Evolutionary conservation across 371 early-diverging fungal genomes (phyloP).

Genomic region (Pancytospora philotis): DNA sequence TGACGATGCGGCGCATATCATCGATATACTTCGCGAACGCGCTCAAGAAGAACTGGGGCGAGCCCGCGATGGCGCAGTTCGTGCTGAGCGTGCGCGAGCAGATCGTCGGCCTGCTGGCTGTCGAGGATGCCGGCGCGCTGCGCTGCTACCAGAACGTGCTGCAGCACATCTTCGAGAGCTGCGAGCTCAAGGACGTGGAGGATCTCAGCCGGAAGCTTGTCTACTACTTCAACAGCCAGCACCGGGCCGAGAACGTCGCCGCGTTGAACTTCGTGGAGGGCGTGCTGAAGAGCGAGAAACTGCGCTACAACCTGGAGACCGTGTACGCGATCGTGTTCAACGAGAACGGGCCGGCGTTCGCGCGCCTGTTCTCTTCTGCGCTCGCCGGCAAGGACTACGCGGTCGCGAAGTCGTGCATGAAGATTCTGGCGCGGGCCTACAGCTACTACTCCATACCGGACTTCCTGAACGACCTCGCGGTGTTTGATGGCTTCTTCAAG

Average conservation of each 20-base stretch:
- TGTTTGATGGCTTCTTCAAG: conserved; percentile 37
- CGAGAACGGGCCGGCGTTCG: conserved; percentile 30
- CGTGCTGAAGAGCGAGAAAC: conserved; percentile 34
- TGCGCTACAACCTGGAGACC: conserved; percentile 44
- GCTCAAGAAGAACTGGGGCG: conserved; percentile 29
- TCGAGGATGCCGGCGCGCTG: conserved; percentile 15
- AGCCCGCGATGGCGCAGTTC: conserved; percentile 3
- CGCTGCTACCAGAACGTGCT: conserved; percentile 33
- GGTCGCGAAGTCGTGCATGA: conserved; percentile 39
- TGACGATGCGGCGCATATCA: conserved; percentile 23
- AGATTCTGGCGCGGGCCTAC: conserved; percentile 46
- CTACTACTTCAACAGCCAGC: conserved; percentile 1
- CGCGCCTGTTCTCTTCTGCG: conserved; percentile 19
- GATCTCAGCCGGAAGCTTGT: conserved; percentile 11
- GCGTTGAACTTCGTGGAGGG: conserved; percentile 17
- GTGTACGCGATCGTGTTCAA: conserved; percentile 35
- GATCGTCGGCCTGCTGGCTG: conserved; percentile 21
- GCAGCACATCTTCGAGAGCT: conserved; percentile 31
- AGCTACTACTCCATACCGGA: conserved; percentile 53
- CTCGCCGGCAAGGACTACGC: conserved; percentile 24
- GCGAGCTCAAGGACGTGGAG: conserved; percentile 9
- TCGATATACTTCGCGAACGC: conserved; percentile 49
- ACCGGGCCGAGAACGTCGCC: conserved; percentile 1
- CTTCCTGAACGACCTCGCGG: conserved; percentile 16
- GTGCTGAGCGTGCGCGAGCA: conserved; percentile 16